A percentile compares a stretch with the other conserved stretches of the same genome.
Evolutionary conservation across 345 rosid species (phyloP).

Genomic region (Linum tenue): DNA sequence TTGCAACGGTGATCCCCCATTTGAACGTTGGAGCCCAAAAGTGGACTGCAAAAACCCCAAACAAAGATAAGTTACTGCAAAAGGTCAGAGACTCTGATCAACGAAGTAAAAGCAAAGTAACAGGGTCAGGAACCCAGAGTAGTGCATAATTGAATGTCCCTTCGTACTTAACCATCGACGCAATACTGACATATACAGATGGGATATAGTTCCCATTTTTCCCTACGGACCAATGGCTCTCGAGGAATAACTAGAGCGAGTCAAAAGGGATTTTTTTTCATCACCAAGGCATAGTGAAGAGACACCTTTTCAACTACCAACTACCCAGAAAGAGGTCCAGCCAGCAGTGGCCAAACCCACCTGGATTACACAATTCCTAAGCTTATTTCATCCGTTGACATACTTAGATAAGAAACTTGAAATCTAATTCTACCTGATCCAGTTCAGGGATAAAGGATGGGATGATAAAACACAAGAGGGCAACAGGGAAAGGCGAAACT

Average conservation of each 20-base stretch:
- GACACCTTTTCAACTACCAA: not conserved
- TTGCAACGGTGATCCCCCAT: conserved; percentile 92
- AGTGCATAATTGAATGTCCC: not conserved
- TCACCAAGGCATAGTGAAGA: not conserved
- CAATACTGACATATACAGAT: not conserved
- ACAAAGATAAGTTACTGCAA: not conserved
- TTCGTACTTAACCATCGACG: not conserved
- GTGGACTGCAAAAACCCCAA: conserved; percentile 49
- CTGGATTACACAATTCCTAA: too few species aligned
- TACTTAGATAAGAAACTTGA: not conserved
- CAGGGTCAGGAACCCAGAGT: too few species aligned
- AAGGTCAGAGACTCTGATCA: too few species aligned
- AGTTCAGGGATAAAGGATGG: not conserved
- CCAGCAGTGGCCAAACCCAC: too few species aligned
- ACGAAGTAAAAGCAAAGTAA: too few species aligned
- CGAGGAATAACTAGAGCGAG: not conserved
- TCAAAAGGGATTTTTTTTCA: not conserved
- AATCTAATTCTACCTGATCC: not conserved
- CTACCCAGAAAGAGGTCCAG: not conserved
- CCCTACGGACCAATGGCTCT: not conserved
- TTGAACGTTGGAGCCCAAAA: conserved; percentile 95
- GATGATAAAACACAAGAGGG: too few species aligned
- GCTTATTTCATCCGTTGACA: not conserved
- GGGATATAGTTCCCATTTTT: not conserved
- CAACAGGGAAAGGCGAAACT: too few species aligned